These are phyloP conservation scores for Fusarium sp. DNA, from an alignment of 2,329 filamentous ascomycete genomes.

Conservation along the genomic window DNA sequence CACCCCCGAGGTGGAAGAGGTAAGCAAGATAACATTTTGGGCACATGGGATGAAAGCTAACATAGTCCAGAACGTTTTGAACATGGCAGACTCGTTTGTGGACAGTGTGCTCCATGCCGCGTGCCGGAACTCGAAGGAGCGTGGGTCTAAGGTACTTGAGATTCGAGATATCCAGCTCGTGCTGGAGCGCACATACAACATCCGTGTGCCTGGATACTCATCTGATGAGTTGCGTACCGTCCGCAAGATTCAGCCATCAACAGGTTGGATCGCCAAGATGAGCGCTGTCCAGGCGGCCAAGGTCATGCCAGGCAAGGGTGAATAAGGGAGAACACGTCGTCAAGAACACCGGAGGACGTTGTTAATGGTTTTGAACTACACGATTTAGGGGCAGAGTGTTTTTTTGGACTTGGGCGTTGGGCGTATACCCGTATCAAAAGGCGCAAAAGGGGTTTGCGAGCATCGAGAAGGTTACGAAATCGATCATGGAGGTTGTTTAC, in stretches of 20 bases:
- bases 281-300: constrained; percentile 95
- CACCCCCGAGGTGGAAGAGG: constrained; percentile 94
- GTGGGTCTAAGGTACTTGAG: constrained; percentile 88
- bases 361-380: neutral
- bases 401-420: constrained; percentile 36
- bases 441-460: constrained; percentile 21
- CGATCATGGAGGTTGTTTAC: neutral
- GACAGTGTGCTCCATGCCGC: constrained; percentile 87
- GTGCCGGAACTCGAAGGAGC: constrained; percentile 91
- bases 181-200: constrained; percentile 85
- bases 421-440: constrained; percentile 38
- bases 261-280: constrained; percentile 96
- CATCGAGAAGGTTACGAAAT: neutral
- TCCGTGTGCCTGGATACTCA: constrained; percentile 91
- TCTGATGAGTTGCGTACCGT: constrained; percentile 94
- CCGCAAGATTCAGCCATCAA: constrained; percentile 86
- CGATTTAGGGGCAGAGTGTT: constrained; percentile 8
- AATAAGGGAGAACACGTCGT: constrained; percentile 45
- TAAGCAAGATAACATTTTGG: constrained; percentile 51
- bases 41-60: constrained; percentile 25
- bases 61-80: constrained; percentile 75
- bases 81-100: constrained; percentile 91
- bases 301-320: constrained; percentile 70
- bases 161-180: constrained; percentile 85
- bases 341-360: neutral